Conservation (phyloP, 2,329 filamentous ascomycete species). For the Phoma sp. region DNA sequence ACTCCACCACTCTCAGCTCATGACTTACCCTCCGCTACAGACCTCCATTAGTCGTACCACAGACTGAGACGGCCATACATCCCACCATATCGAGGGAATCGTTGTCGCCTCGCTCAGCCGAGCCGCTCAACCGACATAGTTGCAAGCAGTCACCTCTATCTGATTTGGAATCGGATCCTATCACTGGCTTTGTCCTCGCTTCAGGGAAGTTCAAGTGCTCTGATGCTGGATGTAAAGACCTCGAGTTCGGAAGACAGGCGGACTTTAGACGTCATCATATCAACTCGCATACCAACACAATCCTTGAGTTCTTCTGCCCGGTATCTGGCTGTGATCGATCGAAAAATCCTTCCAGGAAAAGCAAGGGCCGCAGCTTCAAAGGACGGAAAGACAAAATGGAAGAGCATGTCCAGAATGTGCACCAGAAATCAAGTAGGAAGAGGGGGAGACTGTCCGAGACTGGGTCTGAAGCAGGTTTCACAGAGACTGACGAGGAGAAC, state of each 20-base stretch:
- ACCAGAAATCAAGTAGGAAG: constrained; percentile 19
- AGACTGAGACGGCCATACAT: background rate
- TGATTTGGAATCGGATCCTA: background rate
- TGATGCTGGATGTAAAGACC: constrained; percentile 20
- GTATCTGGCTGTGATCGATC: constrained; percentile 29
- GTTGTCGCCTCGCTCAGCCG: background rate
- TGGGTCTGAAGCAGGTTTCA: background rate
- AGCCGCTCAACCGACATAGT: background rate
- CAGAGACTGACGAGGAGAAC: background rate
- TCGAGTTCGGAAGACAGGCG: constrained; percentile 37
- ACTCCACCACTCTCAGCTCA: background rate
- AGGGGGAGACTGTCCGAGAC: background rate
- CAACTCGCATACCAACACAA: constrained; percentile 23
- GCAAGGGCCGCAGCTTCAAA: constrained; percentile 36
- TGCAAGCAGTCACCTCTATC: constrained; percentile 1
- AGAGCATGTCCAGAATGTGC: constrained; percentile 36
- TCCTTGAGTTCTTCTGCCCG: constrained; percentile 32
- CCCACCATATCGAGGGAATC: background rate
- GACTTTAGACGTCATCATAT: constrained; percentile 40
- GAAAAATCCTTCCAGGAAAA: constrained; percentile 16
- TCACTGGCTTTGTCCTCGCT: constrained; percentile 35
- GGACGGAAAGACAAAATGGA: constrained; percentile 39
- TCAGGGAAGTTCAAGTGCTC: constrained; percentile 35
- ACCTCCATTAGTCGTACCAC: background rate
- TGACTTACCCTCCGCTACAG: background rate